phyloP scores from a whole-genome alignment of 2,329 filamentous ascomycete genomes.

The Fusarium guadeloupense region DNA sequence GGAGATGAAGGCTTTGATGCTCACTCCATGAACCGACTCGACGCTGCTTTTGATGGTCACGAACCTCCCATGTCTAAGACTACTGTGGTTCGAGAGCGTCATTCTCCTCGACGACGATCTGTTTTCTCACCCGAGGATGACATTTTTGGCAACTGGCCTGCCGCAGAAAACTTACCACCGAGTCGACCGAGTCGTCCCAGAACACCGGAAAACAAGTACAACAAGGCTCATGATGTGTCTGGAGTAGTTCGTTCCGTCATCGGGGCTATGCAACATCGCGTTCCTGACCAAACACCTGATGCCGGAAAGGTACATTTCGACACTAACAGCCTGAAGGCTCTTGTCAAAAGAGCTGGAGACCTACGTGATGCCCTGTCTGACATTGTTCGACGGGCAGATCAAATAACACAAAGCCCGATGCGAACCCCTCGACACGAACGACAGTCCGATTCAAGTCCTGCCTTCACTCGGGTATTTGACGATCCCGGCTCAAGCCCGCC shows the following conservation, averaged over 20 bases:
- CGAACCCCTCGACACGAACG: slow-evolving; percentile 58
- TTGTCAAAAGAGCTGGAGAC: slow-evolving; percentile 70
- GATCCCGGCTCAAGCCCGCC: slow-evolving; percentile 67
- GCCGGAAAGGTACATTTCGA: slow-evolving; percentile 69
- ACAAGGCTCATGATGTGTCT: slow-evolving; percentile 51
- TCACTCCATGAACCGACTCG: slow-evolving; percentile 53
- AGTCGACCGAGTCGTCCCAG: slow-evolving; percentile 54
- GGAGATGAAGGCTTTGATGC: slow-evolving; percentile 60
- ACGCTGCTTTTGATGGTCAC: slow-evolving; percentile 54
- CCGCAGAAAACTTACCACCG: slow-evolving; percentile 48
- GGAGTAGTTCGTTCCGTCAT: slow-evolving; percentile 69
- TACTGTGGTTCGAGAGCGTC: slow-evolving; percentile 63
- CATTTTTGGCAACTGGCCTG: slow-evolving; percentile 66
- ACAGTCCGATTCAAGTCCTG: slow-evolving; percentile 67
- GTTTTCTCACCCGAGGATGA: slow-evolving; percentile 74
- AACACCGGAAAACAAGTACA: slow-evolving; percentile 51
- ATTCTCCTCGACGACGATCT: slow-evolving; percentile 63
- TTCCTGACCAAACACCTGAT: slow-evolving; percentile 49
- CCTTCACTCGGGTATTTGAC: slow-evolving; percentile 73
- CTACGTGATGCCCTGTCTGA: slow-evolving; percentile 69
- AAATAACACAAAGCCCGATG: slow-evolving; percentile 65
- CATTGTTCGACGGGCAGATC: slow-evolving; percentile 66
- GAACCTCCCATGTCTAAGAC: slow-evolving; percentile 59
- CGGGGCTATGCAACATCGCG: slow-evolving; percentile 69
- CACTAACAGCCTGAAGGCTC: slow-evolving; percentile 72